A percentile compares a stretch with the other conserved stretches of the same genome.
phyloP scores from a whole-genome alignment of 768 basidiomycete genomes.

The Pleurotus tuoliensis region DNA sequence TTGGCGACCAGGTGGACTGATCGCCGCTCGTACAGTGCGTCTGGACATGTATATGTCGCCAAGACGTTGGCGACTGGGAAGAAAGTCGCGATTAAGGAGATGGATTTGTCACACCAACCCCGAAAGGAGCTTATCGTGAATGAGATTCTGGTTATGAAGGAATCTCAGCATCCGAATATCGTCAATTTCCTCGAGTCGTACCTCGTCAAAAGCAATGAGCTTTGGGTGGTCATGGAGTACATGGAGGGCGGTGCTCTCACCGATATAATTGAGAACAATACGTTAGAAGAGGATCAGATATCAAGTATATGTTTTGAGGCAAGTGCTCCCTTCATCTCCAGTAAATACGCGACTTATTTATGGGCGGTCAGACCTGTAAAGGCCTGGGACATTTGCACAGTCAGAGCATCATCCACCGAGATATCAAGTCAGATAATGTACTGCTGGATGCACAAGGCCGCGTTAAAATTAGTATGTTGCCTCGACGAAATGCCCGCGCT shows the following conservation, averaged over 20 bases:
- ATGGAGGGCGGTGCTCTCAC: slow-evolving; percentile 98
- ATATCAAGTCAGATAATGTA: slow-evolving; percentile 97
- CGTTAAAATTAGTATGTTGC: slow-evolving; percentile 91
- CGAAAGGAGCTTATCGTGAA: slow-evolving; percentile 97
- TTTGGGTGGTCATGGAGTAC: slow-evolving; percentile 99
- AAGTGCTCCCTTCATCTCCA: slow-evolving; percentile 20
- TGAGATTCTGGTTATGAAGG: slow-evolving; percentile 98
- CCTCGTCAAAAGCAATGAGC: slow-evolving; percentile 80
- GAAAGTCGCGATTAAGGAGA: slow-evolving; percentile 97
- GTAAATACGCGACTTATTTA: background rate
- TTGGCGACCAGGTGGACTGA: slow-evolving; percentile 11
- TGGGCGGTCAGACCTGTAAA: slow-evolving; percentile 75
- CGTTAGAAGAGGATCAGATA: slow-evolving; percentile 93
- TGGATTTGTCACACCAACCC: slow-evolving; percentile 93
- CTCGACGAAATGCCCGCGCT: background rate
- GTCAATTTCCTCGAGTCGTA: slow-evolving; percentile 94
- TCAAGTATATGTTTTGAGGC: slow-evolving; percentile 91
- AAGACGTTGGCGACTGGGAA: slow-evolving; percentile 80
- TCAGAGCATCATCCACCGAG: slow-evolving; percentile 93
- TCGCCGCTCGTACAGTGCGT: slow-evolving; percentile 57
- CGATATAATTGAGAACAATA: slow-evolving; percentile 97
- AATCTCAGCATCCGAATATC: slow-evolving; percentile 94
- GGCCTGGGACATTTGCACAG: slow-evolving; percentile 91
- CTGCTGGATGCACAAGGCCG: slow-evolving; percentile 88
- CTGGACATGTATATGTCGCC: slow-evolving; percentile 96